Evolutionary conservation across 164 flowering plant genomes (phyloP), one percentile per base, ranked within the genome.

Genomic region (Dillenia suffruticosa): DNA sequence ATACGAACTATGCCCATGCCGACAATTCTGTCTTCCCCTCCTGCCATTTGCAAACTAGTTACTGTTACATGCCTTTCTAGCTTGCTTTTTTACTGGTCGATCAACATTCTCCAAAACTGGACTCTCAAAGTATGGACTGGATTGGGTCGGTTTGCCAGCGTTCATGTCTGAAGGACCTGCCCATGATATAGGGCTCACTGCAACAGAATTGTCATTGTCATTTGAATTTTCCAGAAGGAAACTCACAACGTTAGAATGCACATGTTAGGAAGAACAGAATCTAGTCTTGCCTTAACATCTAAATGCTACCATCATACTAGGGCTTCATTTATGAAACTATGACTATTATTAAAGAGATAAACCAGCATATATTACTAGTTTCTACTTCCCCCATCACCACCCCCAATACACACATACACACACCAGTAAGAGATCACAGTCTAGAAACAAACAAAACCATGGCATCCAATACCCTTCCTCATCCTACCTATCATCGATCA

Each of bases 101-200:
- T 26, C 12, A 8, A 56, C 43, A 19, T 68, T 60, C 54, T 69
- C 76, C 14, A 46, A 59, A 50, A 47, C 44, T 53, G 62, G 78
- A 10, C 62, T 57, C 57, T 66, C 77, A 58, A n/a, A 26, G 54
- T 32, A 69, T 53, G 75, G 59, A 56, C 61, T 14, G 6, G 67
- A 48, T 13, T 52, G 59, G 8, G 70, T 73, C 17, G 75, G 74
- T 11, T 62, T 64, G 9, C 65, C 72, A 59, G 63, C 74, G 59
- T 66, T 76, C 65, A 73, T 53, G 9, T 74, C 74, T 17, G 74
- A 44, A 46, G 83, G 81, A 62, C 75, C 57, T 32, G 58, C 75
- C 82, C 81, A 79, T 56, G 85, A 63, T 51, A 82, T 51, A 22
- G 85, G 90, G 56, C 43, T 68, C 63, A 64, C 87, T 85, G 76